Evolutionary conservation across 768 basidiomycete species (phyloP).

Genomic region (Polyporus arcularius): DNA sequence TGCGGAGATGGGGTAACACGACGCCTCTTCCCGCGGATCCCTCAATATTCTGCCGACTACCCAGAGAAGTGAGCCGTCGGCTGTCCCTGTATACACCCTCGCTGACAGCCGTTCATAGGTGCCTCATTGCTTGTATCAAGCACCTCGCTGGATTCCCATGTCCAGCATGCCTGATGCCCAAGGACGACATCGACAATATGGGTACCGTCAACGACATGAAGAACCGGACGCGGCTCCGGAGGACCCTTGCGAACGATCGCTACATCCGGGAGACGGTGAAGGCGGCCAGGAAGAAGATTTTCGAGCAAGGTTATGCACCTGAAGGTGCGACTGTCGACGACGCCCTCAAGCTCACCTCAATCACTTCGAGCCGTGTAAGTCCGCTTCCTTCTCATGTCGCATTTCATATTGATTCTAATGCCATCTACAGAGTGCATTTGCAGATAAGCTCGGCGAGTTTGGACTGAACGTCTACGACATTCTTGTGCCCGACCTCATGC

Average conservation of each 20-base stretch:
- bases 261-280: too few relatives aligned
- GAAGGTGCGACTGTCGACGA: too few relatives aligned
- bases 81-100: too few relatives aligned
- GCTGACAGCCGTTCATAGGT: background rate
- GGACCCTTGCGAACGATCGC: too few relatives aligned
- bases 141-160: conserved; percentile 13
- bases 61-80: conserved; percentile 34
- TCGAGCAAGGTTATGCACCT: too few relatives aligned
- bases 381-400: too few relatives aligned
- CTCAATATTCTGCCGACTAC: conserved; percentile 36
- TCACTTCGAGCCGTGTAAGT: too few relatives aligned
- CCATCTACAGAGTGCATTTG: conserved; percentile 36
- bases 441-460: conserved; percentile 13
- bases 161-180: background rate
- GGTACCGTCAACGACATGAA: background rate
- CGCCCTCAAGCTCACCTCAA: too few relatives aligned
- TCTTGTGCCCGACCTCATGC: conserved; percentile 34
- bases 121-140: conserved; percentile 28
- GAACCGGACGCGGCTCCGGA: background rate
- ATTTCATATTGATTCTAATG: too few relatives aligned
- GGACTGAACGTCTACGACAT: conserved; percentile 29
- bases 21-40: conserved; percentile 27
- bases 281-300: too few relatives aligned
- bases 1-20: conserved; percentile 30
- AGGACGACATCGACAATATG: background rate